A percentile compares a stretch with the other conserved stretches of the same genome.
These are phyloP conservation scores for Diaporthe vexans DNA, from an alignment of 2,329 filamentous ascomycete genomes.

Conservation along the genomic window DNA sequence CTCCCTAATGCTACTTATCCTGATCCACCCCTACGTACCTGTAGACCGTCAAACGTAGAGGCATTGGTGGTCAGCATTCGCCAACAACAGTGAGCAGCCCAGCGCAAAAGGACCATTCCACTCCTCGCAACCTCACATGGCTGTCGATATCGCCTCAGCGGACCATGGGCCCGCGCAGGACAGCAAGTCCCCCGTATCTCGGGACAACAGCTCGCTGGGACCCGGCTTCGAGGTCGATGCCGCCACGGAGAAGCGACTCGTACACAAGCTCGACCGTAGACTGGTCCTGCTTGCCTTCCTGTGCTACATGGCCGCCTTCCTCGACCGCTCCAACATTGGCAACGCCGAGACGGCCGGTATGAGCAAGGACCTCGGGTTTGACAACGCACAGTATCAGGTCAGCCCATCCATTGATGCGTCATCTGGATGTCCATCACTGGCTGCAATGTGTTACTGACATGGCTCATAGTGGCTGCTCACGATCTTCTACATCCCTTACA, in stretches of 20 bases:
- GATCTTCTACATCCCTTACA: constrained; percentile 61
- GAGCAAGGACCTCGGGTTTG: constrained; percentile 53
- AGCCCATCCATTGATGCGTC: background rate
- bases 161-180: background rate
- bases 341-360: constrained; percentile 55
- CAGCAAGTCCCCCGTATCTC: background rate
- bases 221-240: constrained; percentile 46
- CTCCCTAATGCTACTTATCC: too few relatives aligned
- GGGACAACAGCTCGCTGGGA: background rate
- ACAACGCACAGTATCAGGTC: constrained; percentile 55
- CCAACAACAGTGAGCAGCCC: background rate
- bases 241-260: constrained; percentile 50
- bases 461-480: constrained; percentile 56
- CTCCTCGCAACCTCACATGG: background rate
- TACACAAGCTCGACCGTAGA: constrained; percentile 52
- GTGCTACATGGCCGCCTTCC: constrained; percentile 53
- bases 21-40: background rate
- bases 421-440: background rate
- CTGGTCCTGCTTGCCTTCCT: constrained; percentile 51
- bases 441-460: constrained; percentile 17
- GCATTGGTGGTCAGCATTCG: background rate
- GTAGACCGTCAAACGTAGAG: background rate
- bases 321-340: constrained; percentile 57
- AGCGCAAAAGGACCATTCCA: background rate
- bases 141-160: constrained; percentile 21